phyloP scores from a whole-genome alignment of 192 early-diverging fungal species.

The Coemansia erecta region DNA sequence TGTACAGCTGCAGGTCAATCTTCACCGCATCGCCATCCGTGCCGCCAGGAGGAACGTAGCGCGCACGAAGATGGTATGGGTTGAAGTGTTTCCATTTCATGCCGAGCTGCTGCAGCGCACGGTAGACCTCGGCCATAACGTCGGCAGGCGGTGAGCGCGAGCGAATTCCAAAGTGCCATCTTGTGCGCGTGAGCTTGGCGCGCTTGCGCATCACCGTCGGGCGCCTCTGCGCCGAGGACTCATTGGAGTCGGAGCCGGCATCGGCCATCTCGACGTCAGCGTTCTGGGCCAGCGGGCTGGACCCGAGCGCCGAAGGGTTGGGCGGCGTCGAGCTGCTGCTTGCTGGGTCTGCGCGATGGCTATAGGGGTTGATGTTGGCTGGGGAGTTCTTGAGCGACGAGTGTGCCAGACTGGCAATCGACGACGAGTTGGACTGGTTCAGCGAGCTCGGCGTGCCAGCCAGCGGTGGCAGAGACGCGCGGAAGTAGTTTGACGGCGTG shows the following conservation, averaged over 20 bases:
- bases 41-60: conserved; percentile 58
- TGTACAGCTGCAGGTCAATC: conserved; percentile 93
- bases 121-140: conserved; percentile 97
- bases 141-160: conserved; percentile 86
- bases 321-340: conserved; percentile 5
- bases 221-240: background rate
- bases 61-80: conserved; percentile 78
- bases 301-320: conserved; percentile 5
- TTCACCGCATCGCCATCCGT: conserved; percentile 62
- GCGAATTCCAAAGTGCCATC: conserved; percentile 99
- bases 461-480: conserved; percentile 45
- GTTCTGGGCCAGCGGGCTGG: conserved; percentile 17
- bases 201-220: conserved; percentile 47
- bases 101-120: conserved; percentile 80
- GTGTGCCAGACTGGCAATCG: conserved; percentile 41
- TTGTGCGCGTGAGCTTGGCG: conserved; percentile 60
- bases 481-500: conserved; percentile 52
- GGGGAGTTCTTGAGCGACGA: conserved; percentile 23
- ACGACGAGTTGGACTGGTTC: conserved; percentile 38
- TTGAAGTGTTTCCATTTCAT: conserved; percentile 95
- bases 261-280: conserved; percentile 10
- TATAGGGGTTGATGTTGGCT: conserved; percentile 34
- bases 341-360: conserved; percentile 20
- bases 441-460: conserved; percentile 18
- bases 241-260: background rate